Evolutionary conservation across 345 rosid genomes (phyloP).

Genomic region (Eucalyptus cloeziana): DNA sequence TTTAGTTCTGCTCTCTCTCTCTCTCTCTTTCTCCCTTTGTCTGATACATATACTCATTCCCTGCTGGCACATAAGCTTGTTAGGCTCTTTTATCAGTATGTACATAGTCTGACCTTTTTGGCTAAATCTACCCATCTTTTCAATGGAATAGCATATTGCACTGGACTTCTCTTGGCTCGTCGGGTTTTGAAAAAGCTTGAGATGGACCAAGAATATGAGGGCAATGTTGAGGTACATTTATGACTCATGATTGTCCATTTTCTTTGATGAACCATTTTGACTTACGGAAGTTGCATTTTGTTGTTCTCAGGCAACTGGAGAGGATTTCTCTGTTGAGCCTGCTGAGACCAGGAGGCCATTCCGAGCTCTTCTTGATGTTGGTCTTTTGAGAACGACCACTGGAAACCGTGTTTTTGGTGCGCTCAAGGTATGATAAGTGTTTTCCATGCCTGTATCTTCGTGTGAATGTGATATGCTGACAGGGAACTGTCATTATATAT

Average conservation of each 20-base stretch:
- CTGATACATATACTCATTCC: neutral
- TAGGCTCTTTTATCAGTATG: neutral
- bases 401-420: conserved; percentile 76
- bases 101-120: neutral
- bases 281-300: neutral
- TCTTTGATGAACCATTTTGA: neutral
- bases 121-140: neutral
- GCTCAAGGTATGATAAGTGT: conserved; percentile 32
- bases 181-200: conserved; percentile 59
- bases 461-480: neutral
- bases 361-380: conserved; percentile 85
- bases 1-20: neutral
- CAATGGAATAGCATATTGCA: conserved; percentile 47
- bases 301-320: conserved; percentile 59
- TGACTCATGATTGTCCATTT: neutral
- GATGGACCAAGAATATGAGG: conserved; percentile 60
- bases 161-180: conserved; percentile 74
- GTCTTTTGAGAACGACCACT: conserved; percentile 58
- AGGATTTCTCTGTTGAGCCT: conserved; percentile 81
- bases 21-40: too few species aligned
- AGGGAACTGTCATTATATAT: neutral
- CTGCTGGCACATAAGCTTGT: neutral
- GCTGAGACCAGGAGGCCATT: conserved; percentile 61
- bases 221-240: conserved; percentile 51
- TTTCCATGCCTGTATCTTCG: neutral